Evolutionary conservation across 1,284 basidiomycete genomes (phyloP).

Genomic region (Cerrena zonata): DNA sequence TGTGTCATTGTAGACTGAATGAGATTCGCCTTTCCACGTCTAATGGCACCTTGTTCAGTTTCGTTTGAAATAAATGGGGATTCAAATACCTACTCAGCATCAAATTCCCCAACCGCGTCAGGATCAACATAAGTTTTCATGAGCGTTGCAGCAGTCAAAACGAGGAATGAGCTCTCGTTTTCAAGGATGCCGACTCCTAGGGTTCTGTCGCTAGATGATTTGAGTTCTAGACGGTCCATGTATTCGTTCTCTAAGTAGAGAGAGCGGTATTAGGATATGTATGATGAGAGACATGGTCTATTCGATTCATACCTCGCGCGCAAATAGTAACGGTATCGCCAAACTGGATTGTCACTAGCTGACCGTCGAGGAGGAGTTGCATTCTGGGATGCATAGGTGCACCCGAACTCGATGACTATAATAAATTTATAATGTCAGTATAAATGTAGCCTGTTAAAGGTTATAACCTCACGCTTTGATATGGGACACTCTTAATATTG

Average conservation of each 20-base stretch:
- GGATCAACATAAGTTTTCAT: constrained; percentile 60
- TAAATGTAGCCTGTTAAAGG: not conserved
- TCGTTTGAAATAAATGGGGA: not conserved
- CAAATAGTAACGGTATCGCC: constrained; percentile 73
- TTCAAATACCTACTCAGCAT: constrained; percentile 45
- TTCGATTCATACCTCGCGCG: constrained; percentile 44
- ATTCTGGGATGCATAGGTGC: constrained; percentile 68
- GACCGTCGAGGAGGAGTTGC: constrained; percentile 50
- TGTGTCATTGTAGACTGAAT: constrained; percentile 84
- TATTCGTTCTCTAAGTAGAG: constrained; percentile 55
- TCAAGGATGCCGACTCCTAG: constrained; percentile 59
- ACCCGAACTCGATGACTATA: constrained; percentile 55
- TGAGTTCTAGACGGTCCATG: constrained; percentile 66
- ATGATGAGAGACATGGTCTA: not conserved
- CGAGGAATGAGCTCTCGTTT: constrained; percentile 47
- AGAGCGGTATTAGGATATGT: not conserved
- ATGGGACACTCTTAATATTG: constrained; percentile 56
- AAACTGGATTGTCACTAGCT: constrained; percentile 60
- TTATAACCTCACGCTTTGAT: constrained; percentile 56
- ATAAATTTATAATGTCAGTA: constrained; percentile 5
- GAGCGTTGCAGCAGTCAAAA: constrained; percentile 63
- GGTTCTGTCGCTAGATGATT: constrained; percentile 59
- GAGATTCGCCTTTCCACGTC: constrained; percentile 58
- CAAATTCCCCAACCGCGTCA: constrained; percentile 53
- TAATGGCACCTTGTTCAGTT: constrained; percentile 18